These are phyloP conservation scores for Tylopilus sp. DNA, from an alignment of 768 basidiomycete species.

Conservation along the genomic window DNA sequence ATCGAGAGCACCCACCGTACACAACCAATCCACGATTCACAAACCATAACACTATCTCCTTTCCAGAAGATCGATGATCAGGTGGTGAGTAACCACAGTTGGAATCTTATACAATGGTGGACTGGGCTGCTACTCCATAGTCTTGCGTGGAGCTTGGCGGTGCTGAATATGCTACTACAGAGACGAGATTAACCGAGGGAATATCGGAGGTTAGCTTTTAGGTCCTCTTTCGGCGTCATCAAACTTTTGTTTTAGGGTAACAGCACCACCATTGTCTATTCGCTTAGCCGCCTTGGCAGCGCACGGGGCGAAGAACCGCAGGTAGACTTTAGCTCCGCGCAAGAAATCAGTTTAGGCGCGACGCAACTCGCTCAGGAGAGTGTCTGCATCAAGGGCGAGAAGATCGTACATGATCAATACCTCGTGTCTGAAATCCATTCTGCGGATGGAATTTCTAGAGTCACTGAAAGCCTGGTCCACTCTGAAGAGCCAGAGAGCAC, in stretches of 20 bases:
- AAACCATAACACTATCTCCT: not conserved
- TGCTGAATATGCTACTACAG: not conserved
- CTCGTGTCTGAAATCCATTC: not conserved
- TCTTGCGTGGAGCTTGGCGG: not conserved
- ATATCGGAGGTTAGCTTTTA: constrained; percentile 14
- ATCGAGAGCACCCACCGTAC: not conserved
- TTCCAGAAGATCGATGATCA: not conserved
- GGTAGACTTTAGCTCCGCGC: constrained; percentile 23
- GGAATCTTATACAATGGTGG: not conserved
- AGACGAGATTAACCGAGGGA: not conserved
- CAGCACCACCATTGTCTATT: not conserved
- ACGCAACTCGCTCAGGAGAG: not conserved
- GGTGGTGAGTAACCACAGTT: constrained; percentile 9
- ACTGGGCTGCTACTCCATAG: not conserved
- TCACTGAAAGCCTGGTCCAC: constrained; percentile 1
- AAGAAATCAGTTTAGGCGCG: not conserved
- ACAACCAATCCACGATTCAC: not conserved
- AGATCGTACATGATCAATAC: not conserved
- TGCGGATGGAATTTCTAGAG: not conserved
- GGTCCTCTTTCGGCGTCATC: not conserved
- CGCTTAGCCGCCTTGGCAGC: not conserved
- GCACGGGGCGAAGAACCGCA: constrained; percentile 33
- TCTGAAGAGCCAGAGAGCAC: constrained; percentile 1
- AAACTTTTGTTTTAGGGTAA: constrained; percentile 6
- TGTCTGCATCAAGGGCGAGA: not conserved